phyloP scores from a whole-genome alignment of 1,284 basidiomycete genomes.

The Fomitopsis palustris region DNA sequence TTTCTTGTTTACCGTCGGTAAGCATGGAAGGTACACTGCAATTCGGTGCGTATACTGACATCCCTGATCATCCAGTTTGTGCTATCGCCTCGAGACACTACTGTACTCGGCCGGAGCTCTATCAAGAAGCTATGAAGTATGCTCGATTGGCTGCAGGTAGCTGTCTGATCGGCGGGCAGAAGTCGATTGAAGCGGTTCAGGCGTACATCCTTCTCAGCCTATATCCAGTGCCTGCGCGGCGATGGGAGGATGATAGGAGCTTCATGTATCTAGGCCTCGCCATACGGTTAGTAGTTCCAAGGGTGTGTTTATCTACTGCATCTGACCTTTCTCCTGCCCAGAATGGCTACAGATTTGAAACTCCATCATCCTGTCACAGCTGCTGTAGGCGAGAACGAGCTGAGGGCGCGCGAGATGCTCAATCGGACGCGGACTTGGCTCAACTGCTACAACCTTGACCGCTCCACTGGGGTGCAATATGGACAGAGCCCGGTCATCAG shows the following conservation, averaged over 20 bases:
- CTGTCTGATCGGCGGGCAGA: constrained; percentile 67
- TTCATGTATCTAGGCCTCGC: constrained; percentile 80
- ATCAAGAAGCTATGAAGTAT: constrained; percentile 63
- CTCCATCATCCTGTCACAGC: constrained; percentile 68
- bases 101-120: constrained; percentile 58
- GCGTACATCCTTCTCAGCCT: constrained; percentile 71
- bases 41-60: neutral
- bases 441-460: constrained; percentile 83
- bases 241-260: constrained; percentile 77
- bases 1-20: constrained; percentile 80
- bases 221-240: constrained; percentile 67
- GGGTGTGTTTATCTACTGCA: neutral
- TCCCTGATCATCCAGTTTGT: constrained; percentile 48
- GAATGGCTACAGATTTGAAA: constrained; percentile 81
- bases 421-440: constrained; percentile 88
- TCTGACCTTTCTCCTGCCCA: constrained; percentile 20
- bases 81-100: constrained; percentile 76
- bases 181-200: constrained; percentile 73
- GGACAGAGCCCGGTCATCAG: constrained; percentile 77
- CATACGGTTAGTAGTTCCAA: constrained; percentile 47
- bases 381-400: constrained; percentile 63
- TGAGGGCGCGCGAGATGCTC: constrained; percentile 76
- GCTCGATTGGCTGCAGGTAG: constrained; percentile 71
- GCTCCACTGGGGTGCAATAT: constrained; percentile 79
- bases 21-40: constrained; percentile 31